Evolutionary conservation across 768 basidiomycete genomes (phyloP), one percentile per base, ranked within the genome.

Genomic region (Hypholoma sublateritium): DNA sequence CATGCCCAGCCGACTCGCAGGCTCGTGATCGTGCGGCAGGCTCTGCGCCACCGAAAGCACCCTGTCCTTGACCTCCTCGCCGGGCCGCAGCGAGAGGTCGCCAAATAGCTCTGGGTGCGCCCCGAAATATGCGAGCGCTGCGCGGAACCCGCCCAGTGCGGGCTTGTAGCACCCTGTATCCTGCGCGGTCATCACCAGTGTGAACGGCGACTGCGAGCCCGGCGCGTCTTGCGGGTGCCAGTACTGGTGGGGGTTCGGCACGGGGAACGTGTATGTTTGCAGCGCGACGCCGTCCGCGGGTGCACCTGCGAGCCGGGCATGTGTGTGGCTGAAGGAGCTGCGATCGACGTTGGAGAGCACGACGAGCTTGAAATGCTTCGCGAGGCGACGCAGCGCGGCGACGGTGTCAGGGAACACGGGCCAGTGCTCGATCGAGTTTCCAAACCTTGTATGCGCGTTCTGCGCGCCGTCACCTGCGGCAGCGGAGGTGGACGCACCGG

Each of bases 271-370:
- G 64, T 74, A 72, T 37, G 68, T 9, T 25, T 65, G 55, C 53
- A 64, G 55, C 36, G 67, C 56, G 49, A 66, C 59, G 14, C 58
- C 28, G 51, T 8, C 63, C 5, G 63, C 54, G 13, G 67, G 65
- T 6, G 72, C 77, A n/a, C 74, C 72, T 5, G 80, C 79, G 39
- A 91, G 80, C 48, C 77, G 76, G 17, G 72, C 70, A 46, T 85
- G 84, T 0, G 88, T 90, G 59, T 77, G 71, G 3, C 78, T 72
- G 65, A 90, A 89, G 32, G 87, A 86, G 21, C 62, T 66, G 55
- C 78, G 78, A 61, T 92, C 89, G 65, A 91, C 85, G 69, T 92
- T 91, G 61, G 88, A 90, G 37, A 91, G 77, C 5, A 90, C 86
- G 57, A 85, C 78, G 57, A 91, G 84, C 54, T 84, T 85, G 74